phyloP scores from a whole-genome alignment of 106 monocot species.

The Phalaenopsis aphrodite region DNA sequence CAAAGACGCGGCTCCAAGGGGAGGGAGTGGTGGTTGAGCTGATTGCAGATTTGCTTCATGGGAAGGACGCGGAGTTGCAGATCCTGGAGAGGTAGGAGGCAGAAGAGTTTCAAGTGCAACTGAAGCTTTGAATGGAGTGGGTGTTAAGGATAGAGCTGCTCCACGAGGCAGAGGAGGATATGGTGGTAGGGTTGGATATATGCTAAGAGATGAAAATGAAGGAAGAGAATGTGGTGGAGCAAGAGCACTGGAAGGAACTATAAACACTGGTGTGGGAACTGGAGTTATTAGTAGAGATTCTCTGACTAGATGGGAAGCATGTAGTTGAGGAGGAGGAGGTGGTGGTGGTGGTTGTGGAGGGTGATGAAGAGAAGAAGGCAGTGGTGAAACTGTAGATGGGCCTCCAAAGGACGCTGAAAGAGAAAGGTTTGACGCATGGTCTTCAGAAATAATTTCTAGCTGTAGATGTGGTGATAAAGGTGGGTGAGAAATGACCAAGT shows the following conservation, averaged over 20 bases:
- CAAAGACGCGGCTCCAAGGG: neutral
- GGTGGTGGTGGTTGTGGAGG: neutral
- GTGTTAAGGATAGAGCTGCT: neutral
- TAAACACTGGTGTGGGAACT: neutral
- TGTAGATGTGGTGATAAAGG: neutral
- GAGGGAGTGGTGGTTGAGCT: neutral
- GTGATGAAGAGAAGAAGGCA: neutral
- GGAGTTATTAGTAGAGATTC: neutral
- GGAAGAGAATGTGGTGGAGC: neutral
- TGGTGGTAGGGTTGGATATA: neutral
- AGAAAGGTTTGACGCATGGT: neutral
- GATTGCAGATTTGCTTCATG: neutral
- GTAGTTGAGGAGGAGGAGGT: neutral
- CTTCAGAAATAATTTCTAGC: neutral
- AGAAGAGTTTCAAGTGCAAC: neutral
- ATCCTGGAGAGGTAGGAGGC: neutral
- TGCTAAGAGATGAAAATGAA: neutral
- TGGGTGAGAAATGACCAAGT: constrained; percentile 11
- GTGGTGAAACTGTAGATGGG: neutral
- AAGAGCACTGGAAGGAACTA: neutral
- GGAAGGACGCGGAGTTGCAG: neutral
- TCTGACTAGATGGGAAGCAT: neutral
- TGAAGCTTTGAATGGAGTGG: neutral
- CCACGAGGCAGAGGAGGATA: neutral
- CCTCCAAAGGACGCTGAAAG: neutral